These are phyloP conservation scores for Fusarium solani-melongenae DNA, from an alignment of 2,329 filamentous ascomycete species.

Conservation along the genomic window DNA sequence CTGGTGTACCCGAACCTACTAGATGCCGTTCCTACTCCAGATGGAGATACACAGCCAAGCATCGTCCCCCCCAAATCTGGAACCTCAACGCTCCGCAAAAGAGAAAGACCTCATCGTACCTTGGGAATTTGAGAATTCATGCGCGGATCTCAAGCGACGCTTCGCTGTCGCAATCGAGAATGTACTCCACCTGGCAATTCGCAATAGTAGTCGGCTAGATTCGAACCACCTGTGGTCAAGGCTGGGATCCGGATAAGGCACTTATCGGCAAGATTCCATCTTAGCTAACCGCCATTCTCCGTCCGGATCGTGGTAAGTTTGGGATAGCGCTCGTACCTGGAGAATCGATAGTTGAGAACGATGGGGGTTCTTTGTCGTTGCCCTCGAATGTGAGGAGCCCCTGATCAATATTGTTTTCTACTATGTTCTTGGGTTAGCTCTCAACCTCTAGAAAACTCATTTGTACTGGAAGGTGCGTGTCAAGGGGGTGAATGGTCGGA, in stretches of 20 bases:
- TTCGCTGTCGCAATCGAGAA: slow-evolving; percentile 20
- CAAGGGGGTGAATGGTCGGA: neutral
- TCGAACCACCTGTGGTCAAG: neutral
- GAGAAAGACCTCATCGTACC: slow-evolving; percentile 33
- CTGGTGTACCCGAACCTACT: neutral
- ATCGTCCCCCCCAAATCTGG: neutral
- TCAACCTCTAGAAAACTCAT: neutral
- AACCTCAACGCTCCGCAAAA: neutral
- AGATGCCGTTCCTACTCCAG: neutral
- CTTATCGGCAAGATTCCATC: neutral
- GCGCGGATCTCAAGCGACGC: slow-evolving; percentile 34
- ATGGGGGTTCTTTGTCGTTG: neutral
- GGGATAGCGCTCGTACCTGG: neutral
- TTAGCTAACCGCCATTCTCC: neutral
- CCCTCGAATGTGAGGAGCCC: neutral
- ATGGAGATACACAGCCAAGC: neutral
- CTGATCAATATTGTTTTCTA: neutral
- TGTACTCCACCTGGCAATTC: slow-evolving; percentile 5
- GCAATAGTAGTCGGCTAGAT: slow-evolving; percentile 16
- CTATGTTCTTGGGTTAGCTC: slow-evolving; percentile 16
- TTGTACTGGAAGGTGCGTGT: neutral
- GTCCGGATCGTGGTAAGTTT: neutral
- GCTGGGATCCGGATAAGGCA: neutral
- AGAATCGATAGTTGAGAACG: neutral
- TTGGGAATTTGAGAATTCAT: slow-evolving; percentile 49